These are phyloP conservation scores for Herpetomonas samuelpessoai DNA, from an alignment of 208 protist species.

Conservation along the genomic window DNA sequence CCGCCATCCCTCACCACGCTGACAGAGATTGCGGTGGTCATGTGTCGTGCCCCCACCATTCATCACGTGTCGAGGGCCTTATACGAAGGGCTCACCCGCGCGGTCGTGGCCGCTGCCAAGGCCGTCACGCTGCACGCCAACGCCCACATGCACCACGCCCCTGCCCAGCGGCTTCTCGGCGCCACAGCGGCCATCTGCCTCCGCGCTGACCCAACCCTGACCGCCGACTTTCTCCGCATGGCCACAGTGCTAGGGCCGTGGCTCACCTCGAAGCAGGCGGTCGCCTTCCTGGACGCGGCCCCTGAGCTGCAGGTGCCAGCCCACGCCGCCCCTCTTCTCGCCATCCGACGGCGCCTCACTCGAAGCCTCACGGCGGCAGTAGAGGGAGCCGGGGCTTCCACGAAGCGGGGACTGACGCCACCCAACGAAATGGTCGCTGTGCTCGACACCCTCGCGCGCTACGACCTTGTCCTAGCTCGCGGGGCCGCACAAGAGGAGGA, in stretches of 20 bases:
- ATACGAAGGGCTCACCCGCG: constrained; percentile 36
- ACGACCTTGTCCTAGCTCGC: too few species aligned
- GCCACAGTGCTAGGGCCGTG: not conserved
- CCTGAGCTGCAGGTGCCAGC: constrained; percentile 4
- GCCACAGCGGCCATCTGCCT: constrained; percentile 3
- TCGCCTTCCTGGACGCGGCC: not conserved
- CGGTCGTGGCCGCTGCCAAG: constrained; percentile 13
- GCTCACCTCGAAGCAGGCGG: not conserved
- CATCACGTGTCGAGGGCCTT: constrained; percentile 54
- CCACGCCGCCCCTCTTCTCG: not conserved
- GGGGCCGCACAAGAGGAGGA: constrained; percentile 7
- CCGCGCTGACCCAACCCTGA: not conserved
- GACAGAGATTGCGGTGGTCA: constrained; percentile 68
- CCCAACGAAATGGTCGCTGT: not conserved
- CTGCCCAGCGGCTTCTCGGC: constrained; percentile 5
- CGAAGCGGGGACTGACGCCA: not conserved
- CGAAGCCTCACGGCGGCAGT: not conserved
- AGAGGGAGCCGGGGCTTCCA: not conserved
- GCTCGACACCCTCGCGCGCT: not conserved
- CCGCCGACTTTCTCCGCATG: constrained; percentile 1
- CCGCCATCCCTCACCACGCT: constrained; percentile 50
- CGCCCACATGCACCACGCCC: not conserved
- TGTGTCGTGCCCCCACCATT: constrained; percentile 60
- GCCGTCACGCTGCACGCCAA: not conserved
- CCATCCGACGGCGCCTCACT: not conserved